These are phyloP conservation scores for Oryza longistaminata DNA, from an alignment of 176 grass and related monocot species.

Conservation along the genomic window DNA sequence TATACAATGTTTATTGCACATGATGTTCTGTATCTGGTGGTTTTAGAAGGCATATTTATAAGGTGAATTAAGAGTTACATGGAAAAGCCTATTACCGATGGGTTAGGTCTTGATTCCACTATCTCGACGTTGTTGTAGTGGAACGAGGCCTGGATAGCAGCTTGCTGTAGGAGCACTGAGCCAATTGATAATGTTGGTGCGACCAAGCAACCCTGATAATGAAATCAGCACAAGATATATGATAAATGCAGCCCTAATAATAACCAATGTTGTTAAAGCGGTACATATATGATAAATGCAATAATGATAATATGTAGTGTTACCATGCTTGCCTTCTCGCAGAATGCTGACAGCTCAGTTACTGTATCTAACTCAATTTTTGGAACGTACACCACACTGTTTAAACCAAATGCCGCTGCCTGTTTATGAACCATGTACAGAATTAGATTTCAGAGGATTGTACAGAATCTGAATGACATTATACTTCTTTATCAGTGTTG, in stretches of 20 bases:
- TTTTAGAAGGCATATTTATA: background rate
- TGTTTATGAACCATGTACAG: conserved; percentile 25
- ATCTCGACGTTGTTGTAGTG: conserved; percentile 84
- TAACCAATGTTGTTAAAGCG: background rate
- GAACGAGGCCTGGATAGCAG: conserved; percentile 91
- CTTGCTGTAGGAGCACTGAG: conserved; percentile 88
- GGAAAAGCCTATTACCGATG: conserved; percentile 33
- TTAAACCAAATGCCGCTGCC: conserved; percentile 92
- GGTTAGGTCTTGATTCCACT: conserved; percentile 57
- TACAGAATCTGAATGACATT: background rate
- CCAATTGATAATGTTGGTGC: conserved; percentile 85
- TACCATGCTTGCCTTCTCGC: conserved; percentile 92
- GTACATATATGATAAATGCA: background rate
- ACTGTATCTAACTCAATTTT: conserved; percentile 77
- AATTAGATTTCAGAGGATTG: background rate
- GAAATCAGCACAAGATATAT: background rate
- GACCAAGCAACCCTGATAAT: conserved; percentile 69
- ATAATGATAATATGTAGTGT: background rate
- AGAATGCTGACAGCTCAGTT: conserved; percentile 70
- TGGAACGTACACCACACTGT: conserved; percentile 73
- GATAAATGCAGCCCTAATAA: background rate
- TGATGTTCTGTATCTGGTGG: background rate
- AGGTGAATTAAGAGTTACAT: background rate
- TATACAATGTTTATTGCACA: background rate
- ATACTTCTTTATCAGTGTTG: background rate